phyloP scores from a whole-genome alignment of 768 basidiomycete genomes.

The Termitomyces sp. region DNA sequence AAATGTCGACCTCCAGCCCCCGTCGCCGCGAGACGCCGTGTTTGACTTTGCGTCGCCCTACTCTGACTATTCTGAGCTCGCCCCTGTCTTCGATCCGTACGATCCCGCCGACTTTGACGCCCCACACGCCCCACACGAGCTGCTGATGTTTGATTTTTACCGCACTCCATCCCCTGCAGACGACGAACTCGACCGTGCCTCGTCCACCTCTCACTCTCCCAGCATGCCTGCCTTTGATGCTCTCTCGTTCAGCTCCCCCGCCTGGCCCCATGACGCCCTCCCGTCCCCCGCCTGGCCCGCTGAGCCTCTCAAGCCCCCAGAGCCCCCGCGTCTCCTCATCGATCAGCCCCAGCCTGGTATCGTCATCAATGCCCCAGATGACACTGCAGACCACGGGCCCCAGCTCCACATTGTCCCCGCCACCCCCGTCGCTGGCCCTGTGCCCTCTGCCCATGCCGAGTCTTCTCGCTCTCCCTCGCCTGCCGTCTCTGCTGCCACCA shows the following conservation, averaged over 20 bases:
- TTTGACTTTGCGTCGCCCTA: conserved; percentile 52
- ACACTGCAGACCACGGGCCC: conserved; percentile 47
- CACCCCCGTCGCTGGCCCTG: conserved; percentile 60
- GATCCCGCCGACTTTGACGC: conserved; percentile 71
- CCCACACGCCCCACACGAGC: conserved; percentile 32
- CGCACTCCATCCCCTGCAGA: conserved; percentile 55
- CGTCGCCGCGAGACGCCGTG: conserved; percentile 17
- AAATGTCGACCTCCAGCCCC: conserved; percentile 22
- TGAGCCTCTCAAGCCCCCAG: conserved; percentile 31
- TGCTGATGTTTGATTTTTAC: conserved; percentile 60
- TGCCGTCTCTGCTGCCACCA: conserved; percentile 5
- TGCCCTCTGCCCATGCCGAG: neutral
- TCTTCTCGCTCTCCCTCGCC: conserved; percentile 18
- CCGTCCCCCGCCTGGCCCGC: too few relatives aligned
- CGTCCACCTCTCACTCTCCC: conserved; percentile 53
- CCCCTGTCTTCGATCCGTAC: conserved; percentile 43
- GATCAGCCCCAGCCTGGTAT: conserved; percentile 30
- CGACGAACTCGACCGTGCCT: conserved; percentile 49
- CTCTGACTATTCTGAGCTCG: conserved; percentile 64
- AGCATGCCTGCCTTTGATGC: conserved; percentile 39
- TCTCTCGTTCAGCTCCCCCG: conserved; percentile 60
- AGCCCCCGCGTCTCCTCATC: conserved; percentile 51
- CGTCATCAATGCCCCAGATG: conserved; percentile 58
- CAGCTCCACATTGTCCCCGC: conserved; percentile 78
- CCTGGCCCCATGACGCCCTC: conserved; percentile 34